Conservation (phyloP, 495 filamentous ascomycete genomes). For the Trichocladium uniseriatum region DNA sequence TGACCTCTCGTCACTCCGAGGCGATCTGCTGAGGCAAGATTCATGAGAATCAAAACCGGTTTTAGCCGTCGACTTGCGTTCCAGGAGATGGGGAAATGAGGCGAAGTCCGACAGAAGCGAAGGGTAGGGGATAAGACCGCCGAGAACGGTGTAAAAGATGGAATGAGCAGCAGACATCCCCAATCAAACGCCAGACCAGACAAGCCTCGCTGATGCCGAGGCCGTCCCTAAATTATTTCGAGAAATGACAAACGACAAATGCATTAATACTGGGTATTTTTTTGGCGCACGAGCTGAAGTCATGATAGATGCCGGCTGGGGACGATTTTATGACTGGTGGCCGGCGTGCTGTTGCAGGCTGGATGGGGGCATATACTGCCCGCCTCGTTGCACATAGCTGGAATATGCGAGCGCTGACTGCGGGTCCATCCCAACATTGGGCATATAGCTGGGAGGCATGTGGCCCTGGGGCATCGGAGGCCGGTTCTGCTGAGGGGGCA, state of each 20-base stretch:
- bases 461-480: slow-evolving; percentile 44
- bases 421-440: slow-evolving; percentile 46
- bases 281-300: slow-evolving; percentile 30
- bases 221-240: slow-evolving; percentile 17
- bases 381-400: slow-evolving; percentile 46
- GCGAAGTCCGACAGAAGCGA: slow-evolving; percentile 9
- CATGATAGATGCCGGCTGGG: slow-evolving; percentile 13
- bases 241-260: slow-evolving; percentile 37
- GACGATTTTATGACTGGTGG: slow-evolving; percentile 41
- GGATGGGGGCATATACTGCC: slow-evolving; percentile 45
- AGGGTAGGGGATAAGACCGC: slow-evolving; percentile 8
- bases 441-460: slow-evolving; percentile 42
- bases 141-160: slow-evolving; percentile 19
- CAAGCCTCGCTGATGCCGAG: slow-evolving; percentile 17
- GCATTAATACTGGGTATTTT: slow-evolving; percentile 45
- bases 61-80: neutral
- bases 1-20: neutral
- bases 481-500: slow-evolving; percentile 47
- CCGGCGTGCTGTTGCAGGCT: slow-evolving; percentile 47
- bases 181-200: slow-evolving; percentile 24
- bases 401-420: slow-evolving; percentile 52
- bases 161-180: slow-evolving; percentile 23
- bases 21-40: neutral
- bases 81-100: slow-evolving; percentile 2
- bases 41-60: neutral